These are phyloP conservation scores for Trypanosoma platydactyli DNA, from an alignment of 208 protist species.

Conservation along the genomic window DNA sequence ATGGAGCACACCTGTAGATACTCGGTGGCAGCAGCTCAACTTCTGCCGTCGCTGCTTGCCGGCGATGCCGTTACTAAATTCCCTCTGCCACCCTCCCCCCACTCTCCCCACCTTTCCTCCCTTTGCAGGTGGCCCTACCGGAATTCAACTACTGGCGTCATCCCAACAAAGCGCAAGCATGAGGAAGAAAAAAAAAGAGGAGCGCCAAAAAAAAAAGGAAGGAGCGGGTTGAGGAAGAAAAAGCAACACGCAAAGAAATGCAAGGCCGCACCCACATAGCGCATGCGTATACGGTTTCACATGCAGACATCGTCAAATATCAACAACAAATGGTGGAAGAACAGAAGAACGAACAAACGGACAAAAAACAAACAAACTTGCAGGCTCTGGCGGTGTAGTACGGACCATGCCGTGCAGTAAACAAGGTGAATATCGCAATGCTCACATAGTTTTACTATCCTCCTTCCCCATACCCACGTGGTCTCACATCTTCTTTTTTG, in stretches of 20 bases:
- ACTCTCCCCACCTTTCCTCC: not conserved
- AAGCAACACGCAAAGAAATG: not conserved
- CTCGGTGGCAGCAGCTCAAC: no score
- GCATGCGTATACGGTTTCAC: not conserved
- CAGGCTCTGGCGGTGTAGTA: no score
- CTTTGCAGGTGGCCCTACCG: not conserved
- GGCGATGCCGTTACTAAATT: not conserved
- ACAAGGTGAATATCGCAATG: no score
- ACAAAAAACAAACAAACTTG: conserved; percentile 3
- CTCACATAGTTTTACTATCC: no score
- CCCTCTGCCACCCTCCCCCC: not conserved
- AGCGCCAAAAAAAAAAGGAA: no score
- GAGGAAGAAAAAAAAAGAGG: not conserved
- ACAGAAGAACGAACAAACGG: not conserved
- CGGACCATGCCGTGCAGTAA: no score
- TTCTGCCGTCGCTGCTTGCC: no score
- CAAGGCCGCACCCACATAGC: not conserved
- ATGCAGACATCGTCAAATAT: no score
- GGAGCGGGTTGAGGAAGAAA: no score
- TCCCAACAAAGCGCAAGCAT: not conserved
- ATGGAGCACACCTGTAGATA: no score
- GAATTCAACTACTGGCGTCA: not conserved
- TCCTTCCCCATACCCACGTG: no score
- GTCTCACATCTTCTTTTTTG: no score
- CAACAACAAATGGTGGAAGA: not conserved